Evolutionary conservation across 192 early-diverging fungal genomes (phyloP).

Genomic region (Coemansia sp.): DNA sequence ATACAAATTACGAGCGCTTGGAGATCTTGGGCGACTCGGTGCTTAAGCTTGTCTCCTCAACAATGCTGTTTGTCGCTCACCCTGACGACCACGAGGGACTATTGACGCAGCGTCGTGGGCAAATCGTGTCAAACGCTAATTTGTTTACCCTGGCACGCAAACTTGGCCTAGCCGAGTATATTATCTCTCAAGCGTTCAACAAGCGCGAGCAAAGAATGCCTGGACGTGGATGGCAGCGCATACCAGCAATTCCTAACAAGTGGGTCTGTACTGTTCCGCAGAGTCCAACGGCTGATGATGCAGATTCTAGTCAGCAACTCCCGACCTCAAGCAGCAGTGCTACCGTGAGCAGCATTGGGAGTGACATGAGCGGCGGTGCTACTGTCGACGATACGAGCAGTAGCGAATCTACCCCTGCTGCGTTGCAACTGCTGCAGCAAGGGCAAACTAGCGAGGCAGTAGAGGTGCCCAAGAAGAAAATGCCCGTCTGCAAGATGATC

Average conservation of each 20-base stretch:
- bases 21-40: conserved; percentile 91
- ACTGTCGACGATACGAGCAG: background rate
- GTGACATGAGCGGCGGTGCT: background rate
- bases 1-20: conserved; percentile 82
- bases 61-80: conserved; percentile 75
- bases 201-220: conserved; percentile 40
- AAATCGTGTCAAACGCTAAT: conserved; percentile 75
- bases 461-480: conserved; percentile 1
- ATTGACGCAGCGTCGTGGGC: conserved; percentile 70
- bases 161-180: conserved; percentile 61
- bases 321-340: background rate
- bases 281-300: background rate
- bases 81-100: conserved; percentile 80
- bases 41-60: conserved; percentile 74
- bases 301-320: background rate
- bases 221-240: conserved; percentile 41
- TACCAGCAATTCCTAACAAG: conserved; percentile 20
- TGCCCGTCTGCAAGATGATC: background rate
- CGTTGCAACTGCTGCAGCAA: background rate
- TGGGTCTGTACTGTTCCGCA: conserved; percentile 21
- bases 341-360: background rate
- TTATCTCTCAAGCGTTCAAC: conserved; percentile 43
- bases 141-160: conserved; percentile 63
- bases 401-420: background rate
- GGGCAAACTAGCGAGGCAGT: background rate